phyloP scores from a whole-genome alignment of 2,329 filamentous ascomycete species.

The Neocatenulostroma microsporum region DNA sequence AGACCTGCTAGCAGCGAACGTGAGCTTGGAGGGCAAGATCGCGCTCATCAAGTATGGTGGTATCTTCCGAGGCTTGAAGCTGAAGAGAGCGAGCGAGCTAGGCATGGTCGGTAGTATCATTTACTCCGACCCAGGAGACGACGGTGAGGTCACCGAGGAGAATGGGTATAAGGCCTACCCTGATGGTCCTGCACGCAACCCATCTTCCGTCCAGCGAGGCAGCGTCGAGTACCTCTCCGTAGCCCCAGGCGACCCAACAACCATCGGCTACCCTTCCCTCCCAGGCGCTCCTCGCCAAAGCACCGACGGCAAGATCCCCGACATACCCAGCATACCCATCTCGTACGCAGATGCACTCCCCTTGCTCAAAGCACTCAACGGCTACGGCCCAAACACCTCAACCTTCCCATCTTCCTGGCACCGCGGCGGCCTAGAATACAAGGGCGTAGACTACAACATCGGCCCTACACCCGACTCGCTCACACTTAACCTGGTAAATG shows the following conservation, averaged over 20 bases:
- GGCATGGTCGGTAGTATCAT: constrained; percentile 84
- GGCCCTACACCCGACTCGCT: constrained; percentile 66
- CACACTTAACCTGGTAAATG: constrained; percentile 78
- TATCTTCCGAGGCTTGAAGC: constrained; percentile 65
- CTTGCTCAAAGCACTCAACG: constrained; percentile 67
- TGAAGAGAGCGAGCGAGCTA: constrained; percentile 80
- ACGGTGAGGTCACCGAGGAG: constrained; percentile 69
- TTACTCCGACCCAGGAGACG: constrained; percentile 82
- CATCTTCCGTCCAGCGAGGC: constrained; percentile 75
- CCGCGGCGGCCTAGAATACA: constrained; percentile 65
- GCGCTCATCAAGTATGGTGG: constrained; percentile 76
- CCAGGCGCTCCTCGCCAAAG: constrained; percentile 72
- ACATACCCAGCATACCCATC: constrained; percentile 84
- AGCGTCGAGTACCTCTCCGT: constrained; percentile 68
- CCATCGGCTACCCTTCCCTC: constrained; percentile 86
- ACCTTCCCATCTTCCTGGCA: constrained; percentile 63
- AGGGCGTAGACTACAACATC: constrained; percentile 65
- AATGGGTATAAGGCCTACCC: constrained; percentile 77
- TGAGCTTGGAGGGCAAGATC: constrained; percentile 71
- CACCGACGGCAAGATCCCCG: constrained; percentile 62
- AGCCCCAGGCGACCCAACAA: constrained; percentile 60
- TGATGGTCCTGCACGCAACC: constrained; percentile 73
- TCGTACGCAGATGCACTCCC: constrained; percentile 82
- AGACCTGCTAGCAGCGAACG: constrained; percentile 58
- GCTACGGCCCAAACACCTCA: constrained; percentile 61